A percentile compares a stretch with the other conserved stretches of the same genome.
These are phyloP conservation scores for Vanrija sp. DNA, from an alignment of 1,284 basidiomycete genomes.

Conservation along the genomic window DNA sequence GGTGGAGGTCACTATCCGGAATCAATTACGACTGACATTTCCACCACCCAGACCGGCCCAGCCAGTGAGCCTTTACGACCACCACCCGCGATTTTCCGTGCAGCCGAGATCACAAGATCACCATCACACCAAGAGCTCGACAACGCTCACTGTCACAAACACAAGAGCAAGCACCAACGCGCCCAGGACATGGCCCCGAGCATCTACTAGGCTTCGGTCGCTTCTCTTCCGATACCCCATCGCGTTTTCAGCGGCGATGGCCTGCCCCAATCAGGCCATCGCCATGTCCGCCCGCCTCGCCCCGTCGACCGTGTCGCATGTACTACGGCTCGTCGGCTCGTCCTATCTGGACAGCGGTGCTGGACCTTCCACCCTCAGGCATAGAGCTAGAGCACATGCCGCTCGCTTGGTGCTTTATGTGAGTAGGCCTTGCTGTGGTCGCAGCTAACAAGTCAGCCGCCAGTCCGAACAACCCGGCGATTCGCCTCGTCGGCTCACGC, in stretches of 20 bases:
- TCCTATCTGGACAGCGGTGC: constrained; percentile 13
- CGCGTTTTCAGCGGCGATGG: constrained; percentile 13
- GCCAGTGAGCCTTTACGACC: neutral
- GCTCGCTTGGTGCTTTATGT: neutral
- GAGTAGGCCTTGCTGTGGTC: neutral
- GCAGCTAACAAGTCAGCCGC: neutral
- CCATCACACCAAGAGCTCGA: neutral
- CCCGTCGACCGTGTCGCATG: constrained; percentile 13
- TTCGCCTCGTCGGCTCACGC: constrained; percentile 11
- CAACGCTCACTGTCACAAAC: neutral
- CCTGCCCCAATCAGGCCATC: constrained; percentile 16
- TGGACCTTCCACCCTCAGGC: neutral
- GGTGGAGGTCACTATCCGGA: neutral
- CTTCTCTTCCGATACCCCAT: no score
- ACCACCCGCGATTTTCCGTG: constrained; percentile 10
- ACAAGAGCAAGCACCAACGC: neutral
- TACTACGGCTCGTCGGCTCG: constrained; percentile 15
- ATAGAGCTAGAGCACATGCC: neutral
- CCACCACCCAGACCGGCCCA: neutral
- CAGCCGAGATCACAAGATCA: neutral
- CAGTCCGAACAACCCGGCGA: constrained; percentile 1
- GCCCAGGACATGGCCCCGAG: neutral
- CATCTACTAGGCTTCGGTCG: no score
- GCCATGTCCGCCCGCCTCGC: constrained; percentile 16
- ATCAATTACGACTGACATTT: neutral